Percentiles rank a stretch among this genome's conserved stretches.
phyloP scores from a whole-genome alignment of 805 yeast genomes.

The Wickerhamiella brachini region DNA sequence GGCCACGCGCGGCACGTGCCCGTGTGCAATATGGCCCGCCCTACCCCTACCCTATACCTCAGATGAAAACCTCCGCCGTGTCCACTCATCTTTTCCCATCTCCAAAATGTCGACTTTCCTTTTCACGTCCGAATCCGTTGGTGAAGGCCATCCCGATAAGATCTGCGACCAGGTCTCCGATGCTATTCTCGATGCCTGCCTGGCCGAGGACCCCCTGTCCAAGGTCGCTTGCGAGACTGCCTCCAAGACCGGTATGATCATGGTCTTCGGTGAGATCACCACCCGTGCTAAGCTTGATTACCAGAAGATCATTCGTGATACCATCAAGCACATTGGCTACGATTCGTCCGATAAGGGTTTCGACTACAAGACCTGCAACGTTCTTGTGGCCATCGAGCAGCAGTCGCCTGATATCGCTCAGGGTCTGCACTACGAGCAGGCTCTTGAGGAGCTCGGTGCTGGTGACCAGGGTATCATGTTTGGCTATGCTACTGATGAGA shows the following conservation, averaged over 20 bases:
- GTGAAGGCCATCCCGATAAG: constrained; percentile 47
- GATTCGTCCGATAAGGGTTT: constrained; percentile 93
- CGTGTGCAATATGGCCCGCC: neutral
- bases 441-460: constrained; percentile 94
- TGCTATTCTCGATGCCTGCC: constrained; percentile 95
- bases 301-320: constrained; percentile 96
- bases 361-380: constrained; percentile 98
- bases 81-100: neutral
- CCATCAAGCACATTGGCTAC: constrained; percentile 96
- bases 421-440: constrained; percentile 94
- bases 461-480: constrained; percentile 99
- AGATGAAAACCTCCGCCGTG: neutral
- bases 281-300: constrained; percentile 89
- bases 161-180: constrained; percentile 96
- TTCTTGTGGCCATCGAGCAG: constrained; percentile 96
- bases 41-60: neutral
- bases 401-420: constrained; percentile 99
- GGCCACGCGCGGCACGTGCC: neutral
- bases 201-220: constrained; percentile 88
- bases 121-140: constrained; percentile 57
- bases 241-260: constrained; percentile 97
- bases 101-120: constrained; percentile 29
- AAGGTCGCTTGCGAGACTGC: constrained; percentile 99
- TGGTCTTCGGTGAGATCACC: constrained; percentile 99
- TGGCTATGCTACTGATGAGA: constrained; percentile 98